These are phyloP conservation scores for Hortaea werneckii DNA, from an alignment of 2,329 filamentous ascomycete species.

Conservation along the genomic window DNA sequence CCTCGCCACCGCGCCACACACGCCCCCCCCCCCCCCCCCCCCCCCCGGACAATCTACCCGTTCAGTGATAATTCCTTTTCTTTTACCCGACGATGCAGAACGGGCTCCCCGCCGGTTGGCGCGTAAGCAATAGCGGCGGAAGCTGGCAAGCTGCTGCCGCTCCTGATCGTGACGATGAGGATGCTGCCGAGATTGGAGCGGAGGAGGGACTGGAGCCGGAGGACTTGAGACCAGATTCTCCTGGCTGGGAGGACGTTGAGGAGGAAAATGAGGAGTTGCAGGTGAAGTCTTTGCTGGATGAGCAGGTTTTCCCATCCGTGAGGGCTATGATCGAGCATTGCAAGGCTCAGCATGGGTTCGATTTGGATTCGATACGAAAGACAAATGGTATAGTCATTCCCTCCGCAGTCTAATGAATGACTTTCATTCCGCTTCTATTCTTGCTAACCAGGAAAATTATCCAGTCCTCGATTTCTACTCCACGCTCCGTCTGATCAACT, in stretches of 20 bases:
- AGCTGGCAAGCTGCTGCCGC: conserved; percentile 4
- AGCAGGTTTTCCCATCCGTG: conserved; percentile 23
- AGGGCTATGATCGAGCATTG: conserved; percentile 30
- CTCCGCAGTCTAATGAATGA: not conserved
- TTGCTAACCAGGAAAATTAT: no score
- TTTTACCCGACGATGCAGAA: conserved; percentile 1
- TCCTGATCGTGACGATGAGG: conserved; percentile 12
- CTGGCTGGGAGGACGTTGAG: conserved; percentile 37
- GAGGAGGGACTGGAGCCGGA: conserved; percentile 9
- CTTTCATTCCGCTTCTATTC: no score
- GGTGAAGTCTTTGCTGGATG: conserved; percentile 32
- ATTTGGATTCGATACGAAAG: conserved; percentile 27
- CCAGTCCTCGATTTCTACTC: conserved; percentile 35
- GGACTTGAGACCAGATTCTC: conserved; percentile 24
- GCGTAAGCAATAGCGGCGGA: conserved; percentile 8
- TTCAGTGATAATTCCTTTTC: not conserved
- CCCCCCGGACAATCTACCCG: no score
- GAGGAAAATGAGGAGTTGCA: conserved; percentile 29
- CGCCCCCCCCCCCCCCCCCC: no score
- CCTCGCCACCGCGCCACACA: not conserved
- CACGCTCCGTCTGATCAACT: conserved; percentile 41
- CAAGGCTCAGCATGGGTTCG: conserved; percentile 28
- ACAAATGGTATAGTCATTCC: conserved; percentile 26
- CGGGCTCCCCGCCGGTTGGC: conserved; percentile 9
- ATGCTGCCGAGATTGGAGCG: conserved; percentile 10